A percentile compares a stretch with the other conserved stretches of the same genome.
Conservation (phyloP, 768 basidiomycete species). For the Phylloporus sp. region DNA sequence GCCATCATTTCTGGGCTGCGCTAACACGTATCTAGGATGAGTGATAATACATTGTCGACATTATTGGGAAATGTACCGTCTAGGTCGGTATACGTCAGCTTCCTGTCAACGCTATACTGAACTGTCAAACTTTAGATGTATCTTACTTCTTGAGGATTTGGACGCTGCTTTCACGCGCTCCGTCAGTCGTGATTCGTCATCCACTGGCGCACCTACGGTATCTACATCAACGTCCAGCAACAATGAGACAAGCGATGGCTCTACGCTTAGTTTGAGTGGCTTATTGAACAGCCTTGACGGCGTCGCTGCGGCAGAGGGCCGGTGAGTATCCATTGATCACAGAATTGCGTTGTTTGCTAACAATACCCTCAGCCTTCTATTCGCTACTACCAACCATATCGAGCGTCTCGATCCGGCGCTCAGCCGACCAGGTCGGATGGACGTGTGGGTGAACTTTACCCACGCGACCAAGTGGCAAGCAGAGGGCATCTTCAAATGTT, state of each 20-base stretch:
- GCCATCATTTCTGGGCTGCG: constrained; percentile 1
- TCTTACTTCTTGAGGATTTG: constrained; percentile 90
- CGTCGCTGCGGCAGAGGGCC: constrained; percentile 81
- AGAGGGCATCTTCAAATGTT: constrained; percentile 90
- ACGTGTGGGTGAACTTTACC: constrained; percentile 89
- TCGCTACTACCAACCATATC: constrained; percentile 92
- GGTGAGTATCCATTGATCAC: constrained; percentile 48
- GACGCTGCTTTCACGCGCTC: constrained; percentile 89
- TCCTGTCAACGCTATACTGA: constrained; percentile 14
- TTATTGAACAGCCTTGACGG: constrained; percentile 84
- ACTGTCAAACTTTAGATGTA: constrained; percentile 53
- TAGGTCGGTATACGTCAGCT: constrained; percentile 43
- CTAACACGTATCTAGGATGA: constrained; percentile 56
- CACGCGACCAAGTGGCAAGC: constrained; percentile 92
- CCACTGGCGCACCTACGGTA: constrained; percentile 68
- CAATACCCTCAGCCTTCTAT: constrained; percentile 52
- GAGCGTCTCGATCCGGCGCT: constrained; percentile 89
- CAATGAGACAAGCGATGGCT: constrained; percentile 62
- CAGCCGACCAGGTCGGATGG: constrained; percentile 86
- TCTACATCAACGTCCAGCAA: constrained; percentile 39
- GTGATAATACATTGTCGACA: constrained; percentile 81
- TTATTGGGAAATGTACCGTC: constrained; percentile 87
- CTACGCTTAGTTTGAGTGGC: constrained; percentile 81
- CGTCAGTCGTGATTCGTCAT: constrained; percentile 75
- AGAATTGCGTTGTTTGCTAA: constrained; percentile 15